phyloP scores from a whole-genome alignment of 2,329 filamentous ascomycete species.

The Aspergillus carbonarius region DNA sequence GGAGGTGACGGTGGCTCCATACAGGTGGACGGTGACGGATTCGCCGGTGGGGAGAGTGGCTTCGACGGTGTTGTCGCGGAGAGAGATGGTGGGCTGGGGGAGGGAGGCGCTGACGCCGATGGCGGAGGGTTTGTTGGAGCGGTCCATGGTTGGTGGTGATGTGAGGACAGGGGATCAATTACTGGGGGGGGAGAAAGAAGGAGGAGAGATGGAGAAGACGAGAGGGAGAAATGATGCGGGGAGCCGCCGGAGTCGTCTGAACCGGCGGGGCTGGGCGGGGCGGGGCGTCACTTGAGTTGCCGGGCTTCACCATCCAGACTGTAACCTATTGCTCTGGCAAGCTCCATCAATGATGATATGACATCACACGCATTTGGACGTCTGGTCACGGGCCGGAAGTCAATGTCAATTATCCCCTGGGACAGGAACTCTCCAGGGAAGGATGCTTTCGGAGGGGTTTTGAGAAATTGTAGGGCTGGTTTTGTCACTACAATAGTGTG shows the following conservation, averaged over 20 bases:
- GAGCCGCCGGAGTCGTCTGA: neutral
- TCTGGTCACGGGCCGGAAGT: neutral
- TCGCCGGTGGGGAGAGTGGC: constrained; percentile 83
- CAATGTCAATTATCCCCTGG: neutral
- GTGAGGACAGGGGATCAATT: neutral
- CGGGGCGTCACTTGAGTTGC: neutral
- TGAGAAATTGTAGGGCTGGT: no score
- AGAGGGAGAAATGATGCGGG: neutral
- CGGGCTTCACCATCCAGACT: no score
- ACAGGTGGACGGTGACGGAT: constrained; percentile 80
- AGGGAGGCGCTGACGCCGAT: constrained; percentile 71
- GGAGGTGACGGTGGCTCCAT: constrained; percentile 86
- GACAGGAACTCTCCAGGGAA: no score
- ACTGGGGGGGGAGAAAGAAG: neutral
- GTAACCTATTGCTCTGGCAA: no score
- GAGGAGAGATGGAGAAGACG: neutral
- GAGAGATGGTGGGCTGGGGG: constrained; percentile 74
- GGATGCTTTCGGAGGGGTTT: no score
- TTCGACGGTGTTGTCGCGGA: constrained; percentile 71
- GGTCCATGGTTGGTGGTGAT: constrained; percentile 58
- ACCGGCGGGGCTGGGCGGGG: neutral
- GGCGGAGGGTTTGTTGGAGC: constrained; percentile 77
- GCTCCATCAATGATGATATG: no score
- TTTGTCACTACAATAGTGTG: no score
- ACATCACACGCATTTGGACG: no score